Conservation (phyloP, 805 yeast genomes). For the Candida berthetii region DNA sequence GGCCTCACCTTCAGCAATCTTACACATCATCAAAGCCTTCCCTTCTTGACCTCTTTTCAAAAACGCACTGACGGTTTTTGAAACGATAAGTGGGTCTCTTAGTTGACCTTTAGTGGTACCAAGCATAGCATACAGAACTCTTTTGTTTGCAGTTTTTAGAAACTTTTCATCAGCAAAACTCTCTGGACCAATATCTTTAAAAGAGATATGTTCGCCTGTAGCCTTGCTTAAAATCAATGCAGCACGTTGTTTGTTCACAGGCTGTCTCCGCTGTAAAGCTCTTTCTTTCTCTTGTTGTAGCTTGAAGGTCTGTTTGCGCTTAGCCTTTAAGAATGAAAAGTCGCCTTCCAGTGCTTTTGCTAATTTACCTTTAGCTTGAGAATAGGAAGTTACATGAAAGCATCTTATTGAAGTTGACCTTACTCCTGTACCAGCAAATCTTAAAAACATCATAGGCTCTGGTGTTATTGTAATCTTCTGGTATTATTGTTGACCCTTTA, state of each 20-base stretch:
- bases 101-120: conserved; percentile 57
- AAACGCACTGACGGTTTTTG: conserved; percentile 45
- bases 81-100: conserved; percentile 50
- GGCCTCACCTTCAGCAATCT: conserved; percentile 33
- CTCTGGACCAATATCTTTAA: conserved; percentile 27
- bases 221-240: conserved; percentile 13
- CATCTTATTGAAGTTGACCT: too few species aligned
- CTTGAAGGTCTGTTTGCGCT: too few species aligned
- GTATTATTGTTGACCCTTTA: too few species aligned
- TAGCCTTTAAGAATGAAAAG: too few species aligned
- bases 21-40: conserved; percentile 48
- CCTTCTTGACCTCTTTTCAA: conserved; percentile 40
- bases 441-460: too few species aligned
- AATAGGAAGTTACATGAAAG: too few species aligned
- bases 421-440: too few species aligned
- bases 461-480: too few species aligned
- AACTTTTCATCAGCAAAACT: conserved; percentile 26
- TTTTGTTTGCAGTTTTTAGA: conserved; percentile 30
- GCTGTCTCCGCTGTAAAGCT: too few species aligned
- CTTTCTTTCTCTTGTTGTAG: too few species aligned
- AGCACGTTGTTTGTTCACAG: conserved; percentile 4
- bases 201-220: conserved; percentile 15
- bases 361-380: too few species aligned
- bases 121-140: conserved; percentile 44
- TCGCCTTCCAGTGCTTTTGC: too few species aligned